Base-by-base conservation (phyloP, 345 rosid species). In the Moricandia moricandioides region DNA sequence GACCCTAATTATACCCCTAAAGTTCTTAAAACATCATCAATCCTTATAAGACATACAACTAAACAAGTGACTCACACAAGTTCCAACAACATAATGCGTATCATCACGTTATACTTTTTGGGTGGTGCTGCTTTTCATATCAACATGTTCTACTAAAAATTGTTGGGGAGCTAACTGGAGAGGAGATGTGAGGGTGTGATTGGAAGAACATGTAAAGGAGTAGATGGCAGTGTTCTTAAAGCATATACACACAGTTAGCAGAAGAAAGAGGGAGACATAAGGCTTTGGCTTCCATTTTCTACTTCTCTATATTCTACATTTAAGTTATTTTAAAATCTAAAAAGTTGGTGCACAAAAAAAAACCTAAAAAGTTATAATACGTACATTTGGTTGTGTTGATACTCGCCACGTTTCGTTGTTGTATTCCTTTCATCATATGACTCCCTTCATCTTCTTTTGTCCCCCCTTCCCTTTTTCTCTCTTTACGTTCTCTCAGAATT, bases 201-300 rank as follows among this genome's bases (percentile, higher is more conserved):
- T 71, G 76, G 76, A 71, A 45, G 80, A 77, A 71, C 72, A 77
- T 71, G 72, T 59, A 45, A 56, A 70, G 57, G n/a, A 16, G 61
- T 40, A 70, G 24, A 10, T 39, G 45, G 72, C 77, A 59, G 81
- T 67, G 77, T 60, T 72, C 14, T 35, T 29, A 66, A 72, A 31
- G n/a, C 67, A 69, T 77, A 49, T 73, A 60, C 77, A 78, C 76
- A 65, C 80, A 60, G 64, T 65, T 45, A 29, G 16, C 16, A 71
- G 49, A 72, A 72, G 64, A 78, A 58, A 77, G 72, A 66, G 81
- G 77, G 76, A 78, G 77, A 72, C 77, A 72, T 17, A 67, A 52
- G 37, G 58, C 57, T 13, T 65, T 51, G 37, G 52, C 58, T 37
- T 72, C 39, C 74, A 65, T 71, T 47, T 29, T 55, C 70, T 63